A percentile compares a stretch with the other conserved stretches of the same genome.
phyloP scores from a whole-genome alignment of 2,329 filamentous ascomycete species.

The Diaporthe amygdali region DNA sequence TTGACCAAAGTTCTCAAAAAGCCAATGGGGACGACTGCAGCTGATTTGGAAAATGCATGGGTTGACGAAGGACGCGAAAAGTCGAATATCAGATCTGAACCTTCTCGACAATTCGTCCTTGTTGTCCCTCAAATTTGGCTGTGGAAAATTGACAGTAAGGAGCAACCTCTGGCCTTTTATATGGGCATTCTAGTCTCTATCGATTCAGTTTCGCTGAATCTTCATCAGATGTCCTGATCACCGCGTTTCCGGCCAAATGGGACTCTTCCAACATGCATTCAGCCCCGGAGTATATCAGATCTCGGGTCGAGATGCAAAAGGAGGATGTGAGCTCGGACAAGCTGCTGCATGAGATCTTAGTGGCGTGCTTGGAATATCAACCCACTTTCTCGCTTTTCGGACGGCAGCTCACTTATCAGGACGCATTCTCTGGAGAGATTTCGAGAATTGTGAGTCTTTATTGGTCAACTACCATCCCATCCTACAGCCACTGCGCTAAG shows the following conservation, averaged over 20 bases:
- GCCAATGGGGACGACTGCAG: background rate
- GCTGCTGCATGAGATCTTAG: background rate
- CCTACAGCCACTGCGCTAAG: background rate
- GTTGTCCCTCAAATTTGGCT: background rate
- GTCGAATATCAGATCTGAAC: background rate
- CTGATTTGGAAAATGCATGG: too few relatives aligned
- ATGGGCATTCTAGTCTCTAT: background rate
- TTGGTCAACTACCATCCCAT: too few relatives aligned
- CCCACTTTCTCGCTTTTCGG: background rate
- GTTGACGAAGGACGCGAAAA: background rate
- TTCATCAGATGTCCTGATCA: background rate
- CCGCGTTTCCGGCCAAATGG: background rate
- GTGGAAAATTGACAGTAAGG: background rate
- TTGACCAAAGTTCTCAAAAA: background rate
- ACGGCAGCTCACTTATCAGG: background rate
- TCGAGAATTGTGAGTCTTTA: background rate
- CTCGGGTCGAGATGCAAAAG: background rate
- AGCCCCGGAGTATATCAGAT: background rate
- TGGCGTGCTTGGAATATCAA: background rate
- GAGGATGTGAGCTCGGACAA: background rate
- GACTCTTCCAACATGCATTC: background rate
- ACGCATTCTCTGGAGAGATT: background rate
- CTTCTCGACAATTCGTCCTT: background rate
- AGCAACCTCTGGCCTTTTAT: background rate
- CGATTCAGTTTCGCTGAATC: background rate